Evolutionary conservation across 176 grass and related monocot genomes (phyloP).

Genomic region (Pontederia crassipes): DNA sequence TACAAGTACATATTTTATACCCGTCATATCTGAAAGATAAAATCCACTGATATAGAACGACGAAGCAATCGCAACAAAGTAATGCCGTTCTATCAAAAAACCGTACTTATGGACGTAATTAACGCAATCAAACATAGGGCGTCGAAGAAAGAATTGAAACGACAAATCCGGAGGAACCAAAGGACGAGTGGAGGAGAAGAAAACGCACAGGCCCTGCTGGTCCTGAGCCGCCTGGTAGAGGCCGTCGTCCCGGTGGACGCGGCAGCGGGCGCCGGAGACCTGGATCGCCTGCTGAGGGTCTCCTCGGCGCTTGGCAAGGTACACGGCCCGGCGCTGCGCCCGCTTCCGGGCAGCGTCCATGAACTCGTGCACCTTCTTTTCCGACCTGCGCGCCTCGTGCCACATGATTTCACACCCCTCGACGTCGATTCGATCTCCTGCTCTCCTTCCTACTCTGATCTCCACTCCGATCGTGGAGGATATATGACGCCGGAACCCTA

Average conservation of each 20-base stretch:
- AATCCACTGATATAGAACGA: no score
- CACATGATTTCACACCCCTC: conserved; percentile 39
- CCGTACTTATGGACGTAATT: no score
- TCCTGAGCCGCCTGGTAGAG: conserved; percentile 95
- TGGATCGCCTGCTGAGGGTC: conserved; percentile 81
- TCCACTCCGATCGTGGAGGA: neutral
- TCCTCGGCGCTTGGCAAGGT: conserved; percentile 77
- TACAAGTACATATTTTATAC: no score
- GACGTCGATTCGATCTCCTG: neutral
- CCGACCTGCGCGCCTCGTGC: conserved; percentile 89
- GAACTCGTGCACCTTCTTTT: conserved; percentile 91
- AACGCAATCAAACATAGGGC: neutral
- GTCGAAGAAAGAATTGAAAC: neutral
- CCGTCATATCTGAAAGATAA: no score
- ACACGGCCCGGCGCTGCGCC: conserved; percentile 69
- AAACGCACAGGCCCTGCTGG: conserved; percentile 81
- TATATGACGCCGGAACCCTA: no score
- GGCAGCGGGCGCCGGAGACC: conserved; percentile 64
- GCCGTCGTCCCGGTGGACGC: conserved; percentile 78
- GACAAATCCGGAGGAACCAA: neutral
- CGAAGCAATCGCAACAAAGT: no score
- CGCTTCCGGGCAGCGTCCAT: conserved; percentile 88
- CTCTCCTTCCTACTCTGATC: neutral
- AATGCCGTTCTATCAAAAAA: no score
- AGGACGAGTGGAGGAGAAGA: neutral